Base-by-base conservation (phyloP, 331 rosid species). In the Quercus lobata region DNA sequence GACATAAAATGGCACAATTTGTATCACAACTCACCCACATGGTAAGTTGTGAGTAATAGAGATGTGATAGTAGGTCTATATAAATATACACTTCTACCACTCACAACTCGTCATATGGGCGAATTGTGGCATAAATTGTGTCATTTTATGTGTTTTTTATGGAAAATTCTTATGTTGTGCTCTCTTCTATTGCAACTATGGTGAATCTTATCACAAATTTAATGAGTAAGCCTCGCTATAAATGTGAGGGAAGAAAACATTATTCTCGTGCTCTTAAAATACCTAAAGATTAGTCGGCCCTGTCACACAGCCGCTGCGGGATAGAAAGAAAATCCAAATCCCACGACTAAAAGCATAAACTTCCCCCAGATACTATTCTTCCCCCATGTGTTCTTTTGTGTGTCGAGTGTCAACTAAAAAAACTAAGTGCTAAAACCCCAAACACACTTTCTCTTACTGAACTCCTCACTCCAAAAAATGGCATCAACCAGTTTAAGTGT, bases 171-270 rank as follows among this genome's bases (percentile, higher is more conserved):
- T 35, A 1, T 0, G 0, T 1, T 35, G 8, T 6, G 0, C 0
- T 6, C 0, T 35, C 9, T 1, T 0, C 2, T 6, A 2, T 35
- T 0, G 0, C 2, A 0, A 1, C 1, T 35, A 0, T 6, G 9
- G 0, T 6, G 2, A 1, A 6, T 0, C 2, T 0, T 37, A 1
- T 0, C 0, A 7, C 10, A 37, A 37, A 37, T 37, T 37, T 8
- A 37, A 37, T 2, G 0, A 7, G 0, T 7, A 0, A 0, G 0
- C 0, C 11, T 0, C 1, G 0, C 0, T 7, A 35, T 35, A 1
- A 7, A 35, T 1, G 9, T 5, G 2, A 0, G 0, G 0, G n/a
- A 2, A 35, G 2, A 7, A 35, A 7, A 6, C 44, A 7, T 7
- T 0, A 1, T 0, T 35, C 2, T 1, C 6, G 1, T 32, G 35